A percentile compares a stretch with the other conserved stretches of the same genome.
These are phyloP conservation scores for Spizellomyces punctatus DNA, from an alignment of 192 early-diverging fungal species.

Conservation along the genomic window DNA sequence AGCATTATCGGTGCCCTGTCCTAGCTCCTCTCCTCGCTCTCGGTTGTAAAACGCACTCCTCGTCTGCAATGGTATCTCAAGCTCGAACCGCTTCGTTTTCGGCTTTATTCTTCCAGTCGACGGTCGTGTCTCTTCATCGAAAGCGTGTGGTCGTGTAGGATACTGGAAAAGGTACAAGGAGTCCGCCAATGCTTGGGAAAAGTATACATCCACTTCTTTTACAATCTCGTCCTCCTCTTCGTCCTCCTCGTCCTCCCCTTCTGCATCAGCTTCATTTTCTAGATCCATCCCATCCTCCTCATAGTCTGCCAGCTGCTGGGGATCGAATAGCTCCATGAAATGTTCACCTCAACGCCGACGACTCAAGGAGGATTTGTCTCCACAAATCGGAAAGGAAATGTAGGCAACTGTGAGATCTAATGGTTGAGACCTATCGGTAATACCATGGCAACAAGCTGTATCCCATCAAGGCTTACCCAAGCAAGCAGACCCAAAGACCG, in stretches of 20 bases:
- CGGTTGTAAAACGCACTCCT: constrained; percentile 71
- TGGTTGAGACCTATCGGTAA: too few species aligned
- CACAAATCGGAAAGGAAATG: too few species aligned
- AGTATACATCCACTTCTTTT: constrained; percentile 75
- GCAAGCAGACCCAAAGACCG: too few species aligned
- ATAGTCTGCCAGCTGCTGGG: too few species aligned
- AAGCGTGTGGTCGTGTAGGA: constrained; percentile 65
- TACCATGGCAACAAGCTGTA: too few species aligned
- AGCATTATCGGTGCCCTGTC: constrained; percentile 72
- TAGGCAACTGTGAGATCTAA: too few species aligned
- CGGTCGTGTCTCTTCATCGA: constrained; percentile 20
- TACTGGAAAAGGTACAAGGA: constrained; percentile 83
- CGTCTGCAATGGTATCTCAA: constrained; percentile 83
- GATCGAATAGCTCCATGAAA: too few species aligned
- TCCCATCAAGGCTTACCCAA: too few species aligned
- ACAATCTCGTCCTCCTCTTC: constrained; percentile 41
- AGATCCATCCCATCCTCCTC: too few species aligned
- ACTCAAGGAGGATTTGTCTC: too few species aligned
- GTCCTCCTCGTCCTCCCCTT: constrained; percentile 30
- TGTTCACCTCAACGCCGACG: too few species aligned
- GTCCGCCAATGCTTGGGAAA: constrained; percentile 68
- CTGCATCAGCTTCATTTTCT: constrained; percentile 17
- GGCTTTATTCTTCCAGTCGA: constrained; percentile 74
- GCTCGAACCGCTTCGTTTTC: constrained; percentile 76
- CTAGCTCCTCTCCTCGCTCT: constrained; percentile 77